Conservation (phyloP, 495 filamentous ascomycete species). For the Saxophila tyrrhenica region DNA sequence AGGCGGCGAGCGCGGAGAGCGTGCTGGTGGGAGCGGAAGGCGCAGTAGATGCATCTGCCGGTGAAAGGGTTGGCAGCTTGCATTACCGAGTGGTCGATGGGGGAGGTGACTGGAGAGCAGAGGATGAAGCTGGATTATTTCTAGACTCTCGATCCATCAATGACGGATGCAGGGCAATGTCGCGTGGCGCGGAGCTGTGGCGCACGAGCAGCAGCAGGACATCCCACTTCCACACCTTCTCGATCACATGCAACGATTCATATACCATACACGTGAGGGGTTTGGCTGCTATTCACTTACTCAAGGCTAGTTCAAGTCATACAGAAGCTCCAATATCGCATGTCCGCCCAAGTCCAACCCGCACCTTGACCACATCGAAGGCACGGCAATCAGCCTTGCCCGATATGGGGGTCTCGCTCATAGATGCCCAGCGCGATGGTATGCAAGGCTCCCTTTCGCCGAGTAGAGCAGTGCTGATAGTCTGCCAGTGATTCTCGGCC, state of each 20-base stretch:
- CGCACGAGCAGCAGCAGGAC: not conserved
- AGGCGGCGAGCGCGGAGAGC: conserved; percentile 11
- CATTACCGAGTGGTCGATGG: not conserved
- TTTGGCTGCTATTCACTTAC: too few relatives aligned
- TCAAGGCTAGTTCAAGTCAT: too few relatives aligned
- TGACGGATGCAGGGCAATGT: not conserved
- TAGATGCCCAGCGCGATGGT: conserved; percentile 32
- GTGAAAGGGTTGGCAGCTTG: not conserved
- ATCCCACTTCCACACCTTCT: not conserved
- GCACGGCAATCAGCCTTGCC: not conserved
- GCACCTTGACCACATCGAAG: not conserved
- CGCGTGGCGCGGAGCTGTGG: not conserved
- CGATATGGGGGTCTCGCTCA: conserved; percentile 30
- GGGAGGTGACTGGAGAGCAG: not conserved
- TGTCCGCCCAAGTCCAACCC: too few relatives aligned
- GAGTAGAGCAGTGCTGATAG: not conserved
- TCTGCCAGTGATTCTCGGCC: conserved; percentile 44
- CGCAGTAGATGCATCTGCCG: conserved; percentile 23
- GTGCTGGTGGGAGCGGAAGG: conserved; percentile 17
- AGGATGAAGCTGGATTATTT: not conserved
- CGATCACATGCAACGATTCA: too few relatives aligned
- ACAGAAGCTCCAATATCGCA: too few relatives aligned
- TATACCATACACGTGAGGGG: too few relatives aligned
- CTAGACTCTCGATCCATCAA: not conserved
- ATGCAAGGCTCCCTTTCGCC: not conserved